Conservation (phyloP, 2,329 filamentous ascomycete species). For the Fusarium compactum region DNA sequence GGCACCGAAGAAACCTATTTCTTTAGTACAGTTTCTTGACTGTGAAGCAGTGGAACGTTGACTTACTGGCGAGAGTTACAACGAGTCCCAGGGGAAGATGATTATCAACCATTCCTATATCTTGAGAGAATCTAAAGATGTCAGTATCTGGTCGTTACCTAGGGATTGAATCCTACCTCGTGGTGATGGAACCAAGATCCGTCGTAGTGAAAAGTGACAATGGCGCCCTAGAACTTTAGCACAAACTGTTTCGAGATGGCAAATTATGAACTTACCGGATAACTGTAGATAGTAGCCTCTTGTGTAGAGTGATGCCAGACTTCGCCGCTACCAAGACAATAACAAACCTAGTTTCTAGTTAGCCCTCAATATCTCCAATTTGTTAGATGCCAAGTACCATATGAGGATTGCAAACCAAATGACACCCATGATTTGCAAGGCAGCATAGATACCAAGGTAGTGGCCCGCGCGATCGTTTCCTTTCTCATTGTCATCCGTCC, state of each 20-base stretch:
- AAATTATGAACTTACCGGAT: constrained; percentile 14
- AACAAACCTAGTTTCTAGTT: constrained; percentile 42
- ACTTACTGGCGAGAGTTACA: constrained; percentile 53
- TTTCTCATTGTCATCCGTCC: constrained; percentile 42
- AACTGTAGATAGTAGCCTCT: constrained; percentile 42
- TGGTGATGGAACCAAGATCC: constrained; percentile 57
- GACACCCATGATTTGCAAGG: constrained; percentile 39
- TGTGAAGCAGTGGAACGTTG: background rate
- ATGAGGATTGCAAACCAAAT: constrained; percentile 41
- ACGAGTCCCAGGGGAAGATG: constrained; percentile 54
- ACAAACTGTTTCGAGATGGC: background rate
- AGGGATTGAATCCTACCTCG: constrained; percentile 48
- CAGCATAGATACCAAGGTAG: constrained; percentile 46
- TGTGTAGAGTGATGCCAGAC: constrained; percentile 46
- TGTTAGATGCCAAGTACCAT: constrained; percentile 23
- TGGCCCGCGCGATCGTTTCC: constrained; percentile 19
- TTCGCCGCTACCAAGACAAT: constrained; percentile 46
- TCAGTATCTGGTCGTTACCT: background rate
- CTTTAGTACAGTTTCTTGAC: background rate
- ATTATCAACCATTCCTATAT: constrained; percentile 59
- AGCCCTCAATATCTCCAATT: background rate
- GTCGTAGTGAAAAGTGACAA: constrained; percentile 56
- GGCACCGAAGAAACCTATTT: constrained; percentile 51
- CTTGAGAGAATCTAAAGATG: constrained; percentile 55
- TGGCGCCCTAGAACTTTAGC: constrained; percentile 50